Conservation (phyloP, 2,329 filamentous ascomycete genomes). For the Pseudopyrenochaeta lycopersici region DNA sequence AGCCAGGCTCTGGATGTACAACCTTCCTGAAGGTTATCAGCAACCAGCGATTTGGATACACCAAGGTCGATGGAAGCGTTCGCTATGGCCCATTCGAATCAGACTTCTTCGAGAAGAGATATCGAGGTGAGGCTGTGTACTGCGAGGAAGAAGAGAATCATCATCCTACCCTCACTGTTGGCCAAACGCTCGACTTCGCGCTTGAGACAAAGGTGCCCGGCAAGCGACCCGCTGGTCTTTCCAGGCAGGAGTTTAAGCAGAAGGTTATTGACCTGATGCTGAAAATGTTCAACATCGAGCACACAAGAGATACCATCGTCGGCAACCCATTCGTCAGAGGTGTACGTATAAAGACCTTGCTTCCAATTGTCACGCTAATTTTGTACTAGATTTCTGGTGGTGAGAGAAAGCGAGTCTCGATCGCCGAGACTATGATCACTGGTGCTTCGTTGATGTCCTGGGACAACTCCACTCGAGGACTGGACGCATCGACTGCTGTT, state of each 20-base stretch:
- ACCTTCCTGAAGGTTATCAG: constrained; percentile 64
- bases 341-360: constrained; percentile 51
- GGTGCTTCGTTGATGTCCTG: constrained; percentile 76
- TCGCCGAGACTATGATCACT: constrained; percentile 83
- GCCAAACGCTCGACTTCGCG: constrained; percentile 86
- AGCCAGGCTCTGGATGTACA: constrained; percentile 70
- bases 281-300: constrained; percentile 94
- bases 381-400: constrained; percentile 60
- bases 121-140: constrained; percentile 84
- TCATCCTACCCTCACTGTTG: constrained; percentile 84
- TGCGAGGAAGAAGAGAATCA: constrained; percentile 89
- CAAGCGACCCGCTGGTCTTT: constrained; percentile 78
- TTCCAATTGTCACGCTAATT: no score
- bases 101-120: constrained; percentile 73
- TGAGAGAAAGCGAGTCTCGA: constrained; percentile 81
- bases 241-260: constrained; percentile 77
- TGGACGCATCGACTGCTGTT: constrained; percentile 60
- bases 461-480: constrained; percentile 58
- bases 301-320: constrained; percentile 84
- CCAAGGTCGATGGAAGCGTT: constrained; percentile 74
- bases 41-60: constrained; percentile 67
- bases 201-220: constrained; percentile 85
- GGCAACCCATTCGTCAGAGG: constrained; percentile 82
- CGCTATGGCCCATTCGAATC: constrained; percentile 78
- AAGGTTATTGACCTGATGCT: constrained; percentile 77